Base-by-base conservation (phyloP, 495 filamentous ascomycete species). In the Penicillium maclennaniae region DNA sequence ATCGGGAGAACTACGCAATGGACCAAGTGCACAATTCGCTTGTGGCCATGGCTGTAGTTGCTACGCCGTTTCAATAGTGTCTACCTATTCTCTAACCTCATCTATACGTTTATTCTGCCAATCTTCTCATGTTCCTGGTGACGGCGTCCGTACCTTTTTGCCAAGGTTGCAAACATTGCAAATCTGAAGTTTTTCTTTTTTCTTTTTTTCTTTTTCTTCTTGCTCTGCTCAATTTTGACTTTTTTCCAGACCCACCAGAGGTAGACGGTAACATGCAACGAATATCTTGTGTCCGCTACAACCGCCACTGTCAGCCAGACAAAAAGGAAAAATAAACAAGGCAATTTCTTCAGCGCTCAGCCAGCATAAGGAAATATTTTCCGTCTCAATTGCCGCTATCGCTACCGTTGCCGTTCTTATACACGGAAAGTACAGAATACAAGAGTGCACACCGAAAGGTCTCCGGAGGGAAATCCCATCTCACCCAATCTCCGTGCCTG, bases 211-310 rank as follows among this genome's bases (percentile, higher is more conserved):
- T 37, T 49, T 49, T 49, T 41, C 20, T 21, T n/a, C 20, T 4
- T 17, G 17, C 21, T 7, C 14, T 40, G 6, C 23, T n/a, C n/a
- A n/a, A 14, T 25, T 7, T 27, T 7, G 15, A 26, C 46, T n/a
- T 23, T 27, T 36, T 19, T 16, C 16, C 47, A 12, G 16, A 36
- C 17, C 6, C 23, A 20, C 39, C 26, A 34, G 47, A 17, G 48
- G 21, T 40, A 41, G 28, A 21, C 36, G 7, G 19, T 17, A 7
- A 27, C 34, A 12, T 28, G 34, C 31, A 45, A 21, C 20, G 20
- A 54, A 54, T 63, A 60, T 55, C 60, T 55, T 48, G 54, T 63
- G 62, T 62, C 62, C 62, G 62, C 62, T 55, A 47, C 55, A 65
- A 54, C 55, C 62, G 62, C 62, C 26, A 42, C 46, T 23, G 25